Conservation (phyloP, 1,139 yeast species). For the Dujonia santamariae region DNA sequence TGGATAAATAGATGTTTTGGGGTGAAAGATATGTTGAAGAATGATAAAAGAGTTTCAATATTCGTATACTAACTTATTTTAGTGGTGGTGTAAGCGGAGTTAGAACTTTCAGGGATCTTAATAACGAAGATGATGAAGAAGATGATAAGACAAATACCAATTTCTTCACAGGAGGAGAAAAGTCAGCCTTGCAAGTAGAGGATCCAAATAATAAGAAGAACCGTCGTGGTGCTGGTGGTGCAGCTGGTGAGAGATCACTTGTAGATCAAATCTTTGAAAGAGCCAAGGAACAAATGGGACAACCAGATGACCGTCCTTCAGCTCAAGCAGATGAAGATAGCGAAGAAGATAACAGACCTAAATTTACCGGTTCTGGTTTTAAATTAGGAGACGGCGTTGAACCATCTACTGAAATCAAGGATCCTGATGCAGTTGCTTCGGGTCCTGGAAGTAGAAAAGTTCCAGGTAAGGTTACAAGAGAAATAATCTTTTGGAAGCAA, state of each 20-base stretch:
- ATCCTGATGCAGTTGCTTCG: constrained; percentile 22
- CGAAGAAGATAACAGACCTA: constrained; percentile 14
- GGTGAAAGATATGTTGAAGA: no score
- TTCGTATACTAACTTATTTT: no score
- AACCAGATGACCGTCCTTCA: constrained; percentile 44
- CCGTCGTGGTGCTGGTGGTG: constrained; percentile 43
- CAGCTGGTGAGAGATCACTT: constrained; percentile 33
- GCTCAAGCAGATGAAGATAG: constrained; percentile 19
- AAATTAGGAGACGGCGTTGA: constrained; percentile 67
- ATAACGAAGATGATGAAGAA: constrained; percentile 46
- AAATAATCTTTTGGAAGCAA: constrained; percentile 92
- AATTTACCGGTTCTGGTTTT: constrained; percentile 73
- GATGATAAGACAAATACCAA: constrained; percentile 69
- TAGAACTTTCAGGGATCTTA: constrained; percentile 52
- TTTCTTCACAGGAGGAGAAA: constrained; percentile 93
- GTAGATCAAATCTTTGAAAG: constrained; percentile 45
- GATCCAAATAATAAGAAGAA: constrained; percentile 64
- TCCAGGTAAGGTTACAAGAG: constrained; percentile 58
- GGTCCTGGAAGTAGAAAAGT: constrained; percentile 18
- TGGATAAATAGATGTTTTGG: no score
- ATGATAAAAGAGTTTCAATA: no score
- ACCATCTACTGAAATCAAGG: constrained; percentile 37
- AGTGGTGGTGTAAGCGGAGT: constrained; percentile 28
- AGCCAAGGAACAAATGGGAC: constrained; percentile 42
- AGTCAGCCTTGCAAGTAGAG: constrained; percentile 90